These are phyloP conservation scores for Choricystis sp. DNA, from an alignment of 139 green algal genomes.

Conservation along the genomic window DNA sequence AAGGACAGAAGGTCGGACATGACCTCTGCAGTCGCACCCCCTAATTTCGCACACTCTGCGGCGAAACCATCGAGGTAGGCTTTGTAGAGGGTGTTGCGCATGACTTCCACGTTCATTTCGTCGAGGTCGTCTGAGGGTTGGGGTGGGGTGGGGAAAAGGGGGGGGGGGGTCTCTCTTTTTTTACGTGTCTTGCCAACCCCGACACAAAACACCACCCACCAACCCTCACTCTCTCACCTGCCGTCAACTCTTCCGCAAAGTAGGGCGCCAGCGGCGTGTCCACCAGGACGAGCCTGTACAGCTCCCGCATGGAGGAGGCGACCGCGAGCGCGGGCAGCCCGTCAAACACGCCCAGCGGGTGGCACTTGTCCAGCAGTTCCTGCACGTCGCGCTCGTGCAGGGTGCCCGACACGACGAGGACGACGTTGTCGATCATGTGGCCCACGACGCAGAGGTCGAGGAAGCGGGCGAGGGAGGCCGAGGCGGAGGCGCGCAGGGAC, in stretches of 20 bases:
- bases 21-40: conserved; percentile 71
- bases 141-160: not conserved
- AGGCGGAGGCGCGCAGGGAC: conserved; percentile 43
- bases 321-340: conserved; percentile 86
- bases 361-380: conserved; percentile 95
- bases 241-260: no score
- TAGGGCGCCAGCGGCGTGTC: conserved; percentile 94
- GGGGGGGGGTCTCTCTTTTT: conserved; percentile 14
- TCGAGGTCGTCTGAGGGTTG: conserved; percentile 66
- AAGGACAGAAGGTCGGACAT: conserved; percentile 91
- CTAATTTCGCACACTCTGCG: conserved; percentile 54
- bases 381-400: conserved; percentile 92
- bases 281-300: conserved; percentile 90
- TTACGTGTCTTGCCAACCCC: no score
- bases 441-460: conserved; percentile 98
- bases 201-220: no score
- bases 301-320: conserved; percentile 88
- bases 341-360: conserved; percentile 97
- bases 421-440: conserved; percentile 99
- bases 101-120: conserved; percentile 98
- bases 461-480: conserved; percentile 52
- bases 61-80: conserved; percentile 97
- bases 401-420: conserved; percentile 94
- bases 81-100: conserved; percentile 97
- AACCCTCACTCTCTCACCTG: no score